A percentile compares a stretch with the other conserved stretches of the same genome.
Evolutionary conservation across 1,284 basidiomycete genomes (phyloP).

Genomic region (Apiotrichum laibachii): DNA sequence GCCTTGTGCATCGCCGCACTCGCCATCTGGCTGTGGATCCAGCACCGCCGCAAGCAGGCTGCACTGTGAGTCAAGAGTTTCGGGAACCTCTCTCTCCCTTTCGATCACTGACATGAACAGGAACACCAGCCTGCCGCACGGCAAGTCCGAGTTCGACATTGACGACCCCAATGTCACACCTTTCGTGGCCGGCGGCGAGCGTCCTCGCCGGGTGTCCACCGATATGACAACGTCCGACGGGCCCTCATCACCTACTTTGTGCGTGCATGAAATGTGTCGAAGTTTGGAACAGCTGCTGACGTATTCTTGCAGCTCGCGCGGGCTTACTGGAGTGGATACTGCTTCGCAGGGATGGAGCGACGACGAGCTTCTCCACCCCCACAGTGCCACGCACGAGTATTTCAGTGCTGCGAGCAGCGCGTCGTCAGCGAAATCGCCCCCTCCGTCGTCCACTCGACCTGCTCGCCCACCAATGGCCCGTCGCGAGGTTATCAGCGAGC

Average conservation of each 20-base stretch:
- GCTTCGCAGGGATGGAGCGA: background rate
- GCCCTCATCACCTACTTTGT: background rate
- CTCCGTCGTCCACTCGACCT: background rate
- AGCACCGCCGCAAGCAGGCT: background rate
- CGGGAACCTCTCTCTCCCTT: background rate
- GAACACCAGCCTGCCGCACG: background rate
- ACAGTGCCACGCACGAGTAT: background rate
- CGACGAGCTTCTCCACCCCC: background rate
- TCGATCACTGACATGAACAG: background rate
- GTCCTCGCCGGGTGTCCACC: background rate
- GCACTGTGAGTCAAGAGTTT: background rate
- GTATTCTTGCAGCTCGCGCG: background rate
- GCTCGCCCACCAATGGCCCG: background rate
- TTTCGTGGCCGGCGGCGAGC: background rate
- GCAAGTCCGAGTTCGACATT: background rate
- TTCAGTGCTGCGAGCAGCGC: no score
- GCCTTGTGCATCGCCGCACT: background rate
- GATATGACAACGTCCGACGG: background rate
- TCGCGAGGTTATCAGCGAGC: conserved; percentile 2
- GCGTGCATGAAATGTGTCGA: background rate
- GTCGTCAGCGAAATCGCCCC: no score
- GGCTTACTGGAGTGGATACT: background rate
- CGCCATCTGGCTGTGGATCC: background rate
- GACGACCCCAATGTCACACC: background rate
- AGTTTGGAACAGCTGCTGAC: no score